Percentiles rank a stretch among this genome's conserved stretches.
phyloP scores from a whole-genome alignment of 2,329 filamentous ascomycete species.

The Phialocephala subalpina region DNA sequence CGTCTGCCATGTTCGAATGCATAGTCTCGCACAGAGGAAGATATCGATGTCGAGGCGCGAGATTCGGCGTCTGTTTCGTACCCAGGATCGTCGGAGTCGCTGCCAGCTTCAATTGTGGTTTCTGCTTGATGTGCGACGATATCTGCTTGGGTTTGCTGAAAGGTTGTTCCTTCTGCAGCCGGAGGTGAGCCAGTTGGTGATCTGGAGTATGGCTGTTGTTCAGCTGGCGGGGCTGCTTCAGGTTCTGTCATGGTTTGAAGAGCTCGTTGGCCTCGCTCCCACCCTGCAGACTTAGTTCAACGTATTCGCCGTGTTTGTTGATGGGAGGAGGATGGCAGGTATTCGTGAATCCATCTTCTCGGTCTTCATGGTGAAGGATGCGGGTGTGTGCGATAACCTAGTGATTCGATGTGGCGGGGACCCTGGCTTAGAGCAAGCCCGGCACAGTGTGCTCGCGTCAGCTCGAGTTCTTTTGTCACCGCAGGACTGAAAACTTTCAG shows the following conservation, averaged over 20 bases:
- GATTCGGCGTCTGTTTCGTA: neutral
- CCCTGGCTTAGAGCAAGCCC: neutral
- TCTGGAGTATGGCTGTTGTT: neutral
- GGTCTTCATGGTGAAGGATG: neutral
- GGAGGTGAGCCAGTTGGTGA: neutral
- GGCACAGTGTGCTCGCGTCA: neutral
- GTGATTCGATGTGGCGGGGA: neutral
- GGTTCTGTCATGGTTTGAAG: neutral
- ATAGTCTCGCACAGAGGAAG: conserved; percentile 4
- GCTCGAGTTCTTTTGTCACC: too few species aligned
- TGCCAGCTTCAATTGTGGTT: neutral
- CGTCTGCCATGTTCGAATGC: conserved; percentile 7
- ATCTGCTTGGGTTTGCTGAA: conserved; percentile 8
- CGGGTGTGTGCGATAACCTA: neutral
- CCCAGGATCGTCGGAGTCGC: neutral
- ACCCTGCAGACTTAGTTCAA: neutral
- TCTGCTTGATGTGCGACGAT: conserved; percentile 5
- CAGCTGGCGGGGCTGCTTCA: neutral
- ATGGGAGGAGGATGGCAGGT: neutral
- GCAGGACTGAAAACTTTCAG: too few species aligned
- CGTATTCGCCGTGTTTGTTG: neutral
- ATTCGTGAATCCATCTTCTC: neutral
- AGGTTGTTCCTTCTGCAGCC: neutral
- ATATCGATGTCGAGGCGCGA: neutral
- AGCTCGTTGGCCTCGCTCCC: neutral